phyloP scores from a whole-genome alignment of 371 early-diverging fungal species.

The Mortierella sp. region DNA sequence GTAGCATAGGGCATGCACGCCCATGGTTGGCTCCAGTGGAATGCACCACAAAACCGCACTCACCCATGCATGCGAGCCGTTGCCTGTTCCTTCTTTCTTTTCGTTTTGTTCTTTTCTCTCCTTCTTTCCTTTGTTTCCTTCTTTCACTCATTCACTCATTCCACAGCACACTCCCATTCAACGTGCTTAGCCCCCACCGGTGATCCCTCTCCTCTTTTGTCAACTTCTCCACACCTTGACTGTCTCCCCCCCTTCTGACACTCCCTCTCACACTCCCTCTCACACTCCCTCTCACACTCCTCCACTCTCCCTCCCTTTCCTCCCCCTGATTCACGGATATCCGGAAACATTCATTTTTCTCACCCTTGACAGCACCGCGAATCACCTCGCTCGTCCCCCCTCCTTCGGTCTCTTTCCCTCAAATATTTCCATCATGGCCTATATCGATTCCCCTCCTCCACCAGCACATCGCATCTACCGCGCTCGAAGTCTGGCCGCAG shows the following conservation, averaged over 20 bases:
- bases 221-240: too few species aligned
- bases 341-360: too few species aligned
- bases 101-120: neutral
- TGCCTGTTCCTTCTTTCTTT: neutral
- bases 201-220: too few species aligned
- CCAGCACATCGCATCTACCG: constrained; percentile 28
- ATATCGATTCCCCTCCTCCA: constrained; percentile 7
- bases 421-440: neutral
- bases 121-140: neutral
- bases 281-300: neutral
- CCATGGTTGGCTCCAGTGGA: too few species aligned
- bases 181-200: too few species aligned
- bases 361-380: neutral
- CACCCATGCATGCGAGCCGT: neutral
- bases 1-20: too few species aligned
- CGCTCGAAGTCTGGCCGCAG: constrained; percentile 37
- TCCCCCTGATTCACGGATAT: neutral
- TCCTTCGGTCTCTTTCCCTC: neutral
- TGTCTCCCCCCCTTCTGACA: too few species aligned
- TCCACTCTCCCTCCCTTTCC: neutral
- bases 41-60: neutral
- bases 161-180: neutral
- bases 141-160: neutral
- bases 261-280: too few species aligned
- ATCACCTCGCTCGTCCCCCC: neutral